phyloP scores from a whole-genome alignment of 1,139 yeast species.

The Hyphopichia khmerensis region DNA sequence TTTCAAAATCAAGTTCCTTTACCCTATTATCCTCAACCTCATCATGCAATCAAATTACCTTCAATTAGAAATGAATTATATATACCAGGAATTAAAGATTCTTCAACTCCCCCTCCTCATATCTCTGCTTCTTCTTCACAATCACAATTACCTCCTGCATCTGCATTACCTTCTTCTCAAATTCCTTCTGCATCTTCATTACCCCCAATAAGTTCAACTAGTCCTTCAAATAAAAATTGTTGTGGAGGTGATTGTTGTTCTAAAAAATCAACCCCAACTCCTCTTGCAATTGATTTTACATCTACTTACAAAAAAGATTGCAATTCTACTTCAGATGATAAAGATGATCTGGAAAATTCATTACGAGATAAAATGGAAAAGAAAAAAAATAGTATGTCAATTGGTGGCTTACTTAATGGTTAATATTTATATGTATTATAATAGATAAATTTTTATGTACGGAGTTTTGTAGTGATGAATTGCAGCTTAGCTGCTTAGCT shows the following conservation, averaged over 20 bases:
- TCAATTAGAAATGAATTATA: background rate
- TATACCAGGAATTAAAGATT: background rate
- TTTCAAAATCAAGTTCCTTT: too few relatives aligned
- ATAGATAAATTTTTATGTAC: background rate
- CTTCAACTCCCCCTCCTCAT: too few relatives aligned
- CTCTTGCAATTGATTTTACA: conserved; percentile 13
- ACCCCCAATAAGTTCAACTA: too few relatives aligned
- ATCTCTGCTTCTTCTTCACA: too few relatives aligned
- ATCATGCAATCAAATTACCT: background rate
- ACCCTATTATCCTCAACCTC: background rate
- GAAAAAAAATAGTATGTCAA: conserved; percentile 19
- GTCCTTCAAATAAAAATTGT: background rate
- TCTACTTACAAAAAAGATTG: conserved; percentile 4
- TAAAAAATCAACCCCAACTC: conserved; percentile 6
- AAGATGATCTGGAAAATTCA: conserved; percentile 1
- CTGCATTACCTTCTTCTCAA: too few relatives aligned
- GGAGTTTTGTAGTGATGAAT: too few relatives aligned
- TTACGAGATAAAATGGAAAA: background rate
- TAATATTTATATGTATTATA: conserved; percentile 1
- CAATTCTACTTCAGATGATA: background rate
- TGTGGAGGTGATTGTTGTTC: conserved; percentile 2
- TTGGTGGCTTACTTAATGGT: conserved; percentile 37
- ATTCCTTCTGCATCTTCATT: too few relatives aligned
- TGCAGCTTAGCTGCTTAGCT: too few relatives aligned
- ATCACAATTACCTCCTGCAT: too few relatives aligned